phyloP scores from a whole-genome alignment of 1,139 yeast species.

The Protomyces inouyei region DNA sequence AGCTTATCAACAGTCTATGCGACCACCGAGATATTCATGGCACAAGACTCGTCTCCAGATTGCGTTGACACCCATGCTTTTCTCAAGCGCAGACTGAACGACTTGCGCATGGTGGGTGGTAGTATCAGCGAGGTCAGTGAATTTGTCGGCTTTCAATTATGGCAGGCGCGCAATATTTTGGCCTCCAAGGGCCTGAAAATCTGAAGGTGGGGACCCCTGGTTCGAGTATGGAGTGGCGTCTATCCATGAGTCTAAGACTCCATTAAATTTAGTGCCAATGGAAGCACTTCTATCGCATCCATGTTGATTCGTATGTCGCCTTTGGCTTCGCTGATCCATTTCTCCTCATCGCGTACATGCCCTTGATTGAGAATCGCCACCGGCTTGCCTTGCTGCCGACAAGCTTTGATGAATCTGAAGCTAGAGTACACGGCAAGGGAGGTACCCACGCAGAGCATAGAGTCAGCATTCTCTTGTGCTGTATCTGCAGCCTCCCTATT shows the following conservation, averaged over 20 bases:
- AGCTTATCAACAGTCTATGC: constrained; percentile 67
- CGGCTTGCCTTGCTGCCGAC: constrained; percentile 32
- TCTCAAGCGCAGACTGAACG: constrained; percentile 57
- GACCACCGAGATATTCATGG: constrained; percentile 68
- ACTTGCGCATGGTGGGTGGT: constrained; percentile 53
- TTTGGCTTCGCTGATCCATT: constrained; percentile 24
- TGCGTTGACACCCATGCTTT: constrained; percentile 58
- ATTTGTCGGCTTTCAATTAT: constrained; percentile 55
- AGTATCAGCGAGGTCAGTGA: constrained; percentile 63
- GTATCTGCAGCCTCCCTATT: constrained; percentile 32
- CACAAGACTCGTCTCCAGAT: constrained; percentile 61
- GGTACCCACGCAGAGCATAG: constrained; percentile 33
- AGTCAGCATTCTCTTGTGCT: constrained; percentile 31
- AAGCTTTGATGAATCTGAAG: constrained; percentile 33
- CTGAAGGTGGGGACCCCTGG: neutral
- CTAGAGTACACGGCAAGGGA: constrained; percentile 36
- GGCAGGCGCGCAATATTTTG: constrained; percentile 19
- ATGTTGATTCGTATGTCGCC: constrained; percentile 23
- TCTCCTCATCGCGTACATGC: constrained; percentile 34
- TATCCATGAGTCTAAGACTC: too few relatives aligned
- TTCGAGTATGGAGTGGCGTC: neutral
- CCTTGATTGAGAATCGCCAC: constrained; percentile 34
- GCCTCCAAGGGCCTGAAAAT: constrained; percentile 18
- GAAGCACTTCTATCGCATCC: constrained; percentile 17
- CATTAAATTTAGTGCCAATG: neutral